phyloP scores from a whole-genome alignment of 495 filamentous ascomycete species.

The Polyplosphaeria fusca region DNA sequence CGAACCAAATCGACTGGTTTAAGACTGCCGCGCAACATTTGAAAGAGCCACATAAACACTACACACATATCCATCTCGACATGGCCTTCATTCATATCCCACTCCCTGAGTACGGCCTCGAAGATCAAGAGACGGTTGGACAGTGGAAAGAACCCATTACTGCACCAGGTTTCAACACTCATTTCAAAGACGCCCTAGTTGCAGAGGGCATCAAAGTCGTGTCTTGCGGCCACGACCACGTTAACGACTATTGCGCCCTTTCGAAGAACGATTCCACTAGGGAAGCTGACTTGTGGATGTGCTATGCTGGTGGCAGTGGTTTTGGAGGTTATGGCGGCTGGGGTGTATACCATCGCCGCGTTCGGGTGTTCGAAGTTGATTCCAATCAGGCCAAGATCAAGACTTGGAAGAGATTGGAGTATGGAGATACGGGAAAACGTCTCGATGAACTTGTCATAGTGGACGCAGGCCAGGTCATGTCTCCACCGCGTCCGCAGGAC shows the following conservation, averaged over 20 bases:
- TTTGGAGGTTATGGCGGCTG: conserved; percentile 96
- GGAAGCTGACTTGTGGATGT: conserved; percentile 89
- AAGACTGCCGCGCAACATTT: conserved; percentile 66
- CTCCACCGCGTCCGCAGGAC: background rate
- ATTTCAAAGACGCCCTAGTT: conserved; percentile 81
- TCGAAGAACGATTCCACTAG: conserved; percentile 46
- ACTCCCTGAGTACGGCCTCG: conserved; percentile 74
- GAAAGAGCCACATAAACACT: conserved; percentile 68
- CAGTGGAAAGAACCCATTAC: conserved; percentile 68
- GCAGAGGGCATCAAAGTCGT: conserved; percentile 82
- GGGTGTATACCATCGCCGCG: conserved; percentile 73
- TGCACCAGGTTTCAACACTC: conserved; percentile 81
- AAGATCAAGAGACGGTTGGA: conserved; percentile 46
- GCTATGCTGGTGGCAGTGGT: conserved; percentile 83
- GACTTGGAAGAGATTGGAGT: conserved; percentile 91
- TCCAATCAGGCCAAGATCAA: conserved; percentile 78
- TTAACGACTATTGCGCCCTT: conserved; percentile 90
- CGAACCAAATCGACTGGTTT: conserved; percentile 93
- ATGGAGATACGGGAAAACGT: conserved; percentile 65
- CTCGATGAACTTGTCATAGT: conserved; percentile 88
- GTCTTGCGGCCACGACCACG: conserved; percentile 92
- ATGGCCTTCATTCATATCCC: conserved; percentile 98
- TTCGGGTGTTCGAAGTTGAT: conserved; percentile 89
- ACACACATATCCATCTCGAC: conserved; percentile 89
- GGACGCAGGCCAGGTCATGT: conserved; percentile 65